These are phyloP conservation scores for Mangifera indica DNA, from an alignment of 345 rosid genomes.

Conservation along the genomic window DNA sequence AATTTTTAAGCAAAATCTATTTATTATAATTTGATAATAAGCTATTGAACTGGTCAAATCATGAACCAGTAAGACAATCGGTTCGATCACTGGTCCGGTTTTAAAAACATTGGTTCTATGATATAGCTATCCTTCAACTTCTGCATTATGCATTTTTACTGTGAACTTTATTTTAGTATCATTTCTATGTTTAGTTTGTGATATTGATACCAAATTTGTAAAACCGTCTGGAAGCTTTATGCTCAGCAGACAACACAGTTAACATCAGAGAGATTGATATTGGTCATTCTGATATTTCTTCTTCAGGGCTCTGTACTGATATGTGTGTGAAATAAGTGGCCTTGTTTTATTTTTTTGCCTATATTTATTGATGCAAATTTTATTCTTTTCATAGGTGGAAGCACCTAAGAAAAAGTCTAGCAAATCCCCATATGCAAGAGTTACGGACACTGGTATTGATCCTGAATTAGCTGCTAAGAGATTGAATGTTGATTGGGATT, in stretches of 20 bases:
- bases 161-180: too few relatives aligned
- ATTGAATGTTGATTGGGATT: constrained; percentile 88
- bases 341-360: background rate
- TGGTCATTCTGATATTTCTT: background rate
- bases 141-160: background rate
- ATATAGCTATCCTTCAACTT: background rate
- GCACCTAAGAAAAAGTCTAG: constrained; percentile 52
- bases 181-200: too few relatives aligned
- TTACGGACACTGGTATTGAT: constrained; percentile 82
- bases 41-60: too few relatives aligned
- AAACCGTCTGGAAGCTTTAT: background rate
- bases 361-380: constrained; percentile 8
- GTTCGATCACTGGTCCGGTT: too few relatives aligned
- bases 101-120: too few relatives aligned
- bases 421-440: constrained; percentile 78
- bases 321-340: background rate
- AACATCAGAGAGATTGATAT: background rate
- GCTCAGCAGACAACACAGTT: background rate
- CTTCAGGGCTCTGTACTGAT: constrained; percentile 1
- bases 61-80: too few relatives aligned
- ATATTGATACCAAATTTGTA: background rate
- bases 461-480: constrained; percentile 84
- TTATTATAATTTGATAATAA: too few relatives aligned
- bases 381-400: constrained; percentile 56
- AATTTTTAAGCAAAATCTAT: too few relatives aligned